These are phyloP conservation scores for Fusarium sp. DNA, from an alignment of 2,329 filamentous ascomycete genomes.

Conservation along the genomic window DNA sequence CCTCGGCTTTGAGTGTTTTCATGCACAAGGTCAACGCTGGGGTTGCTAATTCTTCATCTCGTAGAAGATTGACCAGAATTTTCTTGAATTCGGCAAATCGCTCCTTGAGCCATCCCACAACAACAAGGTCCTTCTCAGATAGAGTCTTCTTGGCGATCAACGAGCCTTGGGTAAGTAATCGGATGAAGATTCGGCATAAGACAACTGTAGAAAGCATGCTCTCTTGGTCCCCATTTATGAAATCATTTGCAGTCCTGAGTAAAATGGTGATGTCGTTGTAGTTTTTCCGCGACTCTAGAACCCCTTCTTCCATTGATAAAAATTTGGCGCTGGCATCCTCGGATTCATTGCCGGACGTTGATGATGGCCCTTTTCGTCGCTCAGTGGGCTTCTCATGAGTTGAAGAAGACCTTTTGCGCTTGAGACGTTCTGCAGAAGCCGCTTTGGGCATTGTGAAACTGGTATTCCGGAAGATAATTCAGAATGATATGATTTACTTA, in stretches of 20 bases:
- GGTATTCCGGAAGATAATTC: neutral
- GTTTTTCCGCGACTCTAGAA: conserved; percentile 86
- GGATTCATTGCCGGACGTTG: conserved; percentile 61
- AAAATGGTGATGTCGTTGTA: conserved; percentile 90
- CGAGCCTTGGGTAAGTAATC: conserved; percentile 79
- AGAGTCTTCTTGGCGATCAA: conserved; percentile 74
- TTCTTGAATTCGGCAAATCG: conserved; percentile 78
- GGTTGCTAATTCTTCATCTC: conserved; percentile 71
- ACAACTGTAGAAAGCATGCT: conserved; percentile 80
- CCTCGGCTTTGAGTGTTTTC: conserved; percentile 86
- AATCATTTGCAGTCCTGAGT: conserved; percentile 66
- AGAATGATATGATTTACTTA: neutral
- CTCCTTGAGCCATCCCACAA: conserved; percentile 83
- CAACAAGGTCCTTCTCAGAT: conserved; percentile 78
- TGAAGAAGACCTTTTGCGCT: conserved; percentile 66
- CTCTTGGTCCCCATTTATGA: conserved; percentile 62
- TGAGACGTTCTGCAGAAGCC: conserved; percentile 52
- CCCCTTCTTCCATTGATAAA: conserved; percentile 80
- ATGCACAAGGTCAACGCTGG: conserved; percentile 84
- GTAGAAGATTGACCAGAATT: conserved; percentile 71
- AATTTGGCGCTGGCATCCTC: conserved; percentile 74
- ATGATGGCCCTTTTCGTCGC: conserved; percentile 58
- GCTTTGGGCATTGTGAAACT: conserved; percentile 46
- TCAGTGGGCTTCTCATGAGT: conserved; percentile 62
- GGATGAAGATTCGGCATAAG: conserved; percentile 87